Percentiles rank a stretch among this genome's conserved stretches.
phyloP scores from a whole-genome alignment of 2,329 filamentous ascomycete genomes.

The Lasiodiplodia gonubiensis region DNA sequence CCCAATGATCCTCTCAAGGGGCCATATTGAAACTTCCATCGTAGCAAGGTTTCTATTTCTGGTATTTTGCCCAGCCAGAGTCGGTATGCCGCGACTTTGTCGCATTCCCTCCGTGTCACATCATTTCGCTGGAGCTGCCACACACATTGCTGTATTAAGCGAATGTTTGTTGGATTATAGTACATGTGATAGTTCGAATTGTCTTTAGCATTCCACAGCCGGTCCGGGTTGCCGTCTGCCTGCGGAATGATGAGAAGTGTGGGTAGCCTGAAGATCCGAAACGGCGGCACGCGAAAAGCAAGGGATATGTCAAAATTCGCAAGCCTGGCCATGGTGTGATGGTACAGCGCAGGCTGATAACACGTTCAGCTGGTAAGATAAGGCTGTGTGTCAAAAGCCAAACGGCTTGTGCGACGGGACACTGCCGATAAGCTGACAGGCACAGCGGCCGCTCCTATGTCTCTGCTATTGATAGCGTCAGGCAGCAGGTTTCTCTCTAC shows the following conservation, averaged over 20 bases:
- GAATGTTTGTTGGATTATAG: background rate
- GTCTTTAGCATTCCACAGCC: slow-evolving; percentile 4
- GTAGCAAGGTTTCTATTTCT: background rate
- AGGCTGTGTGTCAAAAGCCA: background rate
- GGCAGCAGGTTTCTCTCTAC: too few species aligned
- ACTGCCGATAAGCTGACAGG: background rate
- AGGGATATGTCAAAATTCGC: background rate
- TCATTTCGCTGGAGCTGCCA: slow-evolving; percentile 2
- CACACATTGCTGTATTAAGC: background rate
- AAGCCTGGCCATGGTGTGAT: background rate
- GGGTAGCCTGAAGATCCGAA: background rate
- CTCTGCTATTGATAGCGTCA: too few species aligned
- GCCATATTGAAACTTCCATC: too few species aligned
- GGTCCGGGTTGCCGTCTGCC: background rate
- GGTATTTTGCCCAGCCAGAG: background rate
- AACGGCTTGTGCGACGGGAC: background rate
- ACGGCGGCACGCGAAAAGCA: background rate
- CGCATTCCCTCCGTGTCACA: background rate
- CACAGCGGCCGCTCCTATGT: background rate
- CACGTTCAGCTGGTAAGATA: background rate
- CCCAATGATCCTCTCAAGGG: too few species aligned
- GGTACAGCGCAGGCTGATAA: background rate
- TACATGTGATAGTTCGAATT: background rate
- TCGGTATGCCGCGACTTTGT: background rate
- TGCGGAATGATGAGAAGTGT: slow-evolving; percentile 1